These are phyloP conservation scores for Mycena maculata DNA, from an alignment of 768 basidiomycete genomes.

Conservation along the genomic window DNA sequence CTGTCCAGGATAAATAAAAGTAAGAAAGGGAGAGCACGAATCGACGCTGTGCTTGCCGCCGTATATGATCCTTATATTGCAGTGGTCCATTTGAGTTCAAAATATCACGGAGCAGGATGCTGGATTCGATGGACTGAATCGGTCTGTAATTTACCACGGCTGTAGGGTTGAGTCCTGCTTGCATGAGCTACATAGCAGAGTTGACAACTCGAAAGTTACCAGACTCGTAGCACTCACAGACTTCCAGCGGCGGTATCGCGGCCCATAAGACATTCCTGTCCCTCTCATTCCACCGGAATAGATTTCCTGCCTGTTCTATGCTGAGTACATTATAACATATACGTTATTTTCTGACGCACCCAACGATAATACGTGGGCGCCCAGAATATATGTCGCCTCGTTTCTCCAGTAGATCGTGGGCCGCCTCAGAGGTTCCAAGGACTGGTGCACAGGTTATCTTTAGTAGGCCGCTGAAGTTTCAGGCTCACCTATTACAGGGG, in stretches of 20 bases:
- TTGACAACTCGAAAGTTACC: background rate
- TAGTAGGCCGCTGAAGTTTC: background rate
- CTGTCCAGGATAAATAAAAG: background rate
- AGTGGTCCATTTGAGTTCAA: background rate
- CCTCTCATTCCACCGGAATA: conserved; percentile 48
- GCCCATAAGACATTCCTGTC: conserved; percentile 46
- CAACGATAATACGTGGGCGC: conserved; percentile 46
- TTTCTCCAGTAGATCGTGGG: conserved; percentile 48
- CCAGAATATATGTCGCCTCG: conserved; percentile 49
- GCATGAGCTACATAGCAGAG: background rate
- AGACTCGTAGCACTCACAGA: conserved; percentile 36
- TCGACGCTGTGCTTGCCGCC: background rate
- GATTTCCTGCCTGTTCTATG: conserved; percentile 42
- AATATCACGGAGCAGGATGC: conserved; percentile 18
- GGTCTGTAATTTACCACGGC: conserved; percentile 25
- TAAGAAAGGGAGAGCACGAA: background rate
- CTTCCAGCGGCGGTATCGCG: conserved; percentile 48
- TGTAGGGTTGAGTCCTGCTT: conserved; percentile 13
- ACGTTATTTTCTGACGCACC: conserved; percentile 29
- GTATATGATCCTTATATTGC: conserved; percentile 7
- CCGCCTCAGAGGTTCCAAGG: conserved; percentile 44
- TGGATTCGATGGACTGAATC: conserved; percentile 29
- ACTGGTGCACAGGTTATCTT: conserved; percentile 27
- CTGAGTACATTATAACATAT: background rate
- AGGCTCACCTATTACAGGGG: conserved; percentile 9